Percentiles rank a stretch among this genome's conserved stretches.
Evolutionary conservation across 2,329 filamentous ascomycete species (phyloP).

Genomic region (Diplodia scrobiculata): DNA sequence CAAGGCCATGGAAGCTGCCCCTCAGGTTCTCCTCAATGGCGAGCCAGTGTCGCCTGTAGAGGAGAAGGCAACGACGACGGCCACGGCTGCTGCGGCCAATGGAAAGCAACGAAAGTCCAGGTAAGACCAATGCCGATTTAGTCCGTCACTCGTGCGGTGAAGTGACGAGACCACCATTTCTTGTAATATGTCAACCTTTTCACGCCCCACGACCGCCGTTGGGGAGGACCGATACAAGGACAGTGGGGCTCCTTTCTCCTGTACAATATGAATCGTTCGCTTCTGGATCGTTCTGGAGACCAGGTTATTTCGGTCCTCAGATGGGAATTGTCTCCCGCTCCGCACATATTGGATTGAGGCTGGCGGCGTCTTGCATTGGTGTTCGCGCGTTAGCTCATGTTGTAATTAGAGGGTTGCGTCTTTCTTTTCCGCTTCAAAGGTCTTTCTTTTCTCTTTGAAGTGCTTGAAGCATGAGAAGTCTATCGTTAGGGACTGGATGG

Average conservation of each 20-base stretch:
- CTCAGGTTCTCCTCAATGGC: conserved; percentile 38
- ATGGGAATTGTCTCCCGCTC: neutral
- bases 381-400: conserved; percentile 9
- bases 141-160: neutral
- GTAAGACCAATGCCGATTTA: neutral
- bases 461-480: neutral
- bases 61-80: conserved; percentile 14
- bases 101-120: conserved; percentile 19
- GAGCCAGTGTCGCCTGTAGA: conserved; percentile 32
- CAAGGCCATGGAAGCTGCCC: conserved; percentile 29
- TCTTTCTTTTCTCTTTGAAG: neutral
- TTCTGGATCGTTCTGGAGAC: conserved; percentile 8
- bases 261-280: conserved; percentile 20
- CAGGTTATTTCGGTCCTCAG: neutral
- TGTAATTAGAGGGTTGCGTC: conserved; percentile 11
- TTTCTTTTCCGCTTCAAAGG: neutral
- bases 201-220: conserved; percentile 11
- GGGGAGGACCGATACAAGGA: neutral
- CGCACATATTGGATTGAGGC: neutral
- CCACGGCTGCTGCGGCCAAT: conserved; percentile 6
- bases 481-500: neutral
- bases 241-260: neutral
- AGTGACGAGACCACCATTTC: neutral
- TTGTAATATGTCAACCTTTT: conserved; percentile 18
- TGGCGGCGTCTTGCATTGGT: conserved; percentile 2